Conservation (phyloP, 352 stramenopile species). For the Globisporangium cylindrosporum region DNA sequence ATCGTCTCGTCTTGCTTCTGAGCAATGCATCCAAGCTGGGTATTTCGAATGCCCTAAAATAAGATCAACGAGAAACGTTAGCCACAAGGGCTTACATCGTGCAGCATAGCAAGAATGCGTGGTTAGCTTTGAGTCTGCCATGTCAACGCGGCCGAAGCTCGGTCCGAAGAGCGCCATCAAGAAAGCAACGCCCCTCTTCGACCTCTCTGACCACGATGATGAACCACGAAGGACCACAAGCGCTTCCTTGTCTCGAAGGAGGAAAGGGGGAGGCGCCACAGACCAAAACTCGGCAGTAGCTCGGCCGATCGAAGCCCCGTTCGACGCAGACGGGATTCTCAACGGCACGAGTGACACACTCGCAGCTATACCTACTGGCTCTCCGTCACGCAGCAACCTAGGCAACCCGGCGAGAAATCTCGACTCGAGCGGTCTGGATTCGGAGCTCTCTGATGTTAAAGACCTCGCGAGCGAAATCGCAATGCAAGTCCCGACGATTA, state of each 20-base stretch:
- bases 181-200: conserved; percentile 35
- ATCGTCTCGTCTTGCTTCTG: background rate
- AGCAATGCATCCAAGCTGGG: background rate
- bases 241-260: conserved; percentile 19
- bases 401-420: background rate
- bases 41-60: background rate
- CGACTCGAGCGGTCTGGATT: conserved; percentile 6
- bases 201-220: conserved; percentile 22
- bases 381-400: background rate
- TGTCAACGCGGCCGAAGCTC: conserved; percentile 20
- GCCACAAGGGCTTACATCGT: background rate
- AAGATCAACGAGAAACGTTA: background rate
- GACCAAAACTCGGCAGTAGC: background rate
- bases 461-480: conserved; percentile 13
- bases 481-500: background rate
- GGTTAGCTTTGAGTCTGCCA: background rate
- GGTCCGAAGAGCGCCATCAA: conserved; percentile 23
- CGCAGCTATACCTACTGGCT: background rate
- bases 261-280: conserved; percentile 2
- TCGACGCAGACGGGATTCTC: conserved; percentile 16
- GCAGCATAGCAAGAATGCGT: background rate
- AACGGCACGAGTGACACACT: background rate
- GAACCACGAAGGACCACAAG: background rate
- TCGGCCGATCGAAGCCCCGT: background rate
- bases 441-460: conserved; percentile 11